Evolutionary conservation across 352 stramenopile genomes (phyloP).

Genomic region (Globisporangium viniferum): DNA sequence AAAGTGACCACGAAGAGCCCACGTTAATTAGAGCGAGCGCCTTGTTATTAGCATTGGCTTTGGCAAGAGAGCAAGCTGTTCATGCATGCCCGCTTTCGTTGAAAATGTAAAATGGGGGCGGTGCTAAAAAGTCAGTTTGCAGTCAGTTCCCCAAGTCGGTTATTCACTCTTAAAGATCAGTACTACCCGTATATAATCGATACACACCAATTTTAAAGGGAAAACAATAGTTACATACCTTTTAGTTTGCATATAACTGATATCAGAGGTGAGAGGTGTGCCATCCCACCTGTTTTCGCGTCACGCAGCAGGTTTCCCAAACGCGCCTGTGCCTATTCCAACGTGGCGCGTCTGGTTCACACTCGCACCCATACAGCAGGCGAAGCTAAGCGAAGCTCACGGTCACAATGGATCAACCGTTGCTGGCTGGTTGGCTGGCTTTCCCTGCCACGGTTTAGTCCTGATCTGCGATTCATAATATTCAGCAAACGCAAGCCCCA

Average conservation of each 20-base stretch:
- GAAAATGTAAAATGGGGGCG: slow-evolving; percentile 5
- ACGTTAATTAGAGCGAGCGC: not conserved
- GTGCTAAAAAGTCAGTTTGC: not conserved
- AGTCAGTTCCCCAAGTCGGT: not conserved
- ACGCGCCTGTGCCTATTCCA: not conserved
- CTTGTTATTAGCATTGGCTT: not conserved
- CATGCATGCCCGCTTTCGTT: not conserved
- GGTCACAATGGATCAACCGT: not conserved
- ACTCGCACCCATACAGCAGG: slow-evolving; percentile 5
- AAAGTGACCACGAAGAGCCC: slow-evolving; percentile 6
- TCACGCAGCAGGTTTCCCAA: slow-evolving; percentile 3
- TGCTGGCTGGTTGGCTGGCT: not conserved
- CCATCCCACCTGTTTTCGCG: slow-evolving; percentile 4
- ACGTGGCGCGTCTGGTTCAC: not conserved
- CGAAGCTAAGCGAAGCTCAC: not conserved
- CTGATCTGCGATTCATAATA: not conserved
- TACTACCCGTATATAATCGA: not conserved
- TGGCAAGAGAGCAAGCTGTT: not conserved
- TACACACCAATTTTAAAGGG: too few relatives aligned
- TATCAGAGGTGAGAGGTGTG: not conserved
- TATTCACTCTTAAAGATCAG: not conserved
- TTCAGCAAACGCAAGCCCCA: not conserved
- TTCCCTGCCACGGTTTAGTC: not conserved
- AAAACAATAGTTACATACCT: not conserved
- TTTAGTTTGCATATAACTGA: not conserved